Conservation (phyloP, 75 land plant species). For the Sequoiadendron giganteum region DNA sequence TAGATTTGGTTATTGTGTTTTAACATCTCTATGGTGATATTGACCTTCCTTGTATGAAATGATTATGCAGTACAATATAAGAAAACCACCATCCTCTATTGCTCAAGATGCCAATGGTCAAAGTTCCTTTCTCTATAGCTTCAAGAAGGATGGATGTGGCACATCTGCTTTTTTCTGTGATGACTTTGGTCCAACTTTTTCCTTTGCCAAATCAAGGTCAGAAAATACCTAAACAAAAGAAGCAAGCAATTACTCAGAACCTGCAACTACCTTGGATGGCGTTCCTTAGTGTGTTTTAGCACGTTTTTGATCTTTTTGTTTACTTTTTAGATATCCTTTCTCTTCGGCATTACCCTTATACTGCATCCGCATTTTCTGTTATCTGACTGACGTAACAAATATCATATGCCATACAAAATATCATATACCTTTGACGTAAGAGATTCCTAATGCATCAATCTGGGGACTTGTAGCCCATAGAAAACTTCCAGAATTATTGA, state of each 20-base stretch:
- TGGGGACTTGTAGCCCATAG: background rate
- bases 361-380: background rate
- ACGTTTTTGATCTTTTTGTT: slow-evolving; percentile 5
- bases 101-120: no score
- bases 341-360: background rate
- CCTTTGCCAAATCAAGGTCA: slow-evolving; percentile 1
- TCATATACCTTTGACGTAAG: slow-evolving; percentile 46
- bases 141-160: slow-evolving; percentile 6
- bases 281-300: slow-evolving; percentile 10
- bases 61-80: no score
- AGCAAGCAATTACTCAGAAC: background rate
- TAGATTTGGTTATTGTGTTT: no score
- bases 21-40: no score
- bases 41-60: no score
- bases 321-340: background rate
- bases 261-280: slow-evolving; percentile 4
- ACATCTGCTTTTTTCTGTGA: slow-evolving; percentile 2
- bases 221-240: slow-evolving; percentile 10
- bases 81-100: no score
- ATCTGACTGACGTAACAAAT: background rate
- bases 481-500: background rate
- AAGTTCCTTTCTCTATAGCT: no score
- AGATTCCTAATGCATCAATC: background rate
- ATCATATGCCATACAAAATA: background rate
- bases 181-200: slow-evolving; percentile 5